Evolutionary conservation across 2,329 filamentous ascomycete species (phyloP).

Genomic region (Bretziella fagacearum): DNA sequence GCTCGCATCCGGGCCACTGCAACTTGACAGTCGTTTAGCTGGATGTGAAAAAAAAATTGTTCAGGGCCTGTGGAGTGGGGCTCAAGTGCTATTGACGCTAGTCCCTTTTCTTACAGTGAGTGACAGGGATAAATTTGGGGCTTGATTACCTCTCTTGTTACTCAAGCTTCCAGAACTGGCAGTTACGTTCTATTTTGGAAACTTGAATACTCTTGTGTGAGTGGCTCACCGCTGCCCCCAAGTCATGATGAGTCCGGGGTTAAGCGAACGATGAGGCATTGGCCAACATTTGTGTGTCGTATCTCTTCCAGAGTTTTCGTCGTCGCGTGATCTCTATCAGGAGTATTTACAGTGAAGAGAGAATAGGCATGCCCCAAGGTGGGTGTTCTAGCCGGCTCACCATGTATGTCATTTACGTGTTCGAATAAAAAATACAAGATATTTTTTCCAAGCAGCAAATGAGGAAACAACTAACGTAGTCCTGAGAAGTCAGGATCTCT

Average conservation of each 20-base stretch:
- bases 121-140: neutral
- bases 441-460: too few relatives aligned
- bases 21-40: neutral
- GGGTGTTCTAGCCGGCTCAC: too few relatives aligned
- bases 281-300: neutral
- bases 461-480: too few relatives aligned
- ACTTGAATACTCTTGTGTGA: neutral
- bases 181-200: slow-evolving; percentile 4
- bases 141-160: neutral
- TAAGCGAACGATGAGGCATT: neutral
- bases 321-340: neutral
- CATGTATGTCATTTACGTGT: too few relatives aligned
- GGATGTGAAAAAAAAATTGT: slow-evolving; percentile 10
- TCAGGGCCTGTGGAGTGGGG: slow-evolving; percentile 15
- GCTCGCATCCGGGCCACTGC: neutral
- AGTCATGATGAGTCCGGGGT: neutral
- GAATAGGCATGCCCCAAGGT: too few relatives aligned
- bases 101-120: too few relatives aligned
- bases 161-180: slow-evolving; percentile 2
- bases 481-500: too few relatives aligned
- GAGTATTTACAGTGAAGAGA: too few relatives aligned
- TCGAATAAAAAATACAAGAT: too few relatives aligned
- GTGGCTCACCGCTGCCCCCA: neutral
- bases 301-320: neutral
- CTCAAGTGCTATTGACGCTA: neutral